A percentile compares a stretch with the other conserved stretches of the same genome.
Conservation (phyloP, 345 rosid genomes). For the Trapa incisa region DNA sequence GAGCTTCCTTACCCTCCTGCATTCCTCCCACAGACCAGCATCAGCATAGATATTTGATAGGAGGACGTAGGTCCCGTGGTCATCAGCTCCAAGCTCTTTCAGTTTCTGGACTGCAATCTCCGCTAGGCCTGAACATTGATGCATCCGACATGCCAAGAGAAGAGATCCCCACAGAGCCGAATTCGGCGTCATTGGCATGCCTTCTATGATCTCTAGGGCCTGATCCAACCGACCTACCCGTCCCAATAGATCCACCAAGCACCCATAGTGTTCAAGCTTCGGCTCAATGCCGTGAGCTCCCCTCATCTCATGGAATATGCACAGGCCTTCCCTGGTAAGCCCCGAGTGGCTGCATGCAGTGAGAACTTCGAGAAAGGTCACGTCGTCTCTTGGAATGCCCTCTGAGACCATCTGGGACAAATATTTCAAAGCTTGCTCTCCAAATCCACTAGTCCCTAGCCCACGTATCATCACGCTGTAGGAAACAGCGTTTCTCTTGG, state of each 20-base stretch:
- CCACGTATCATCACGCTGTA: slow-evolving; percentile 29
- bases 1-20: slow-evolving; percentile 9
- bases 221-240: slow-evolving; percentile 15
- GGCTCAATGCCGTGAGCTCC: slow-evolving; percentile 13
- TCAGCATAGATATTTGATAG: slow-evolving; percentile 22
- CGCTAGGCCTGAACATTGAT: slow-evolving; percentile 15
- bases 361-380: slow-evolving; percentile 19
- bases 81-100: slow-evolving; percentile 20
- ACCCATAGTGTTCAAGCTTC: slow-evolving; percentile 22
- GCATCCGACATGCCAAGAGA: slow-evolving; percentile 20
- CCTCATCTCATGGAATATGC: slow-evolving; percentile 16
- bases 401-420: slow-evolving; percentile 19
- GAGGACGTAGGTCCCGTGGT: slow-evolving; percentile 14
- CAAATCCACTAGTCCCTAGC: slow-evolving; percentile 25
- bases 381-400: slow-evolving; percentile 19
- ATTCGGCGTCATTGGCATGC: slow-evolving; percentile 19
- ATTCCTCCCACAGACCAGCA: slow-evolving; percentile 22
- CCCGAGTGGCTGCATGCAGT: slow-evolving; percentile 28
- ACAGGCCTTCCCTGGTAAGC: slow-evolving; percentile 14
- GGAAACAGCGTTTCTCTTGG: slow-evolving; percentile 19
- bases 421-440: slow-evolving; percentile 21
- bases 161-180: slow-evolving; percentile 25
- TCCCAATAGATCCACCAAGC: slow-evolving; percentile 22
- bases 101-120: slow-evolving; percentile 17
- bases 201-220: slow-evolving; percentile 9